Conservation (phyloP, 2,329 filamentous ascomycete species). For the Xylariaceae sp. region DNA sequence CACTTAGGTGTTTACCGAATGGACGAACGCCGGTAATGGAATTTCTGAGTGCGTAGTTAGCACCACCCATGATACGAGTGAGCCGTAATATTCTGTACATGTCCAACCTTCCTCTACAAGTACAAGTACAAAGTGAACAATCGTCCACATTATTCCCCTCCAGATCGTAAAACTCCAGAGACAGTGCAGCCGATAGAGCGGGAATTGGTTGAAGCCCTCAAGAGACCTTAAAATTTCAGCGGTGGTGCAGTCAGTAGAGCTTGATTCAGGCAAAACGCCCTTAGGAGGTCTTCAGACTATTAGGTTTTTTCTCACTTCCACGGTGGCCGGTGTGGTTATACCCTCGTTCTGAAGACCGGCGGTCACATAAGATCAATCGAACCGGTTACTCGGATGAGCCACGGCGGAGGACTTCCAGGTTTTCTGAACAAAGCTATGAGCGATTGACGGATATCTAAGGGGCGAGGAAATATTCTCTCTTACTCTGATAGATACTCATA, state of each 20-base stretch:
- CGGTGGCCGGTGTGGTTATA: not conserved
- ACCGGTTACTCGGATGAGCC: slow-evolving; percentile 16
- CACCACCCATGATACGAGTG: not conserved
- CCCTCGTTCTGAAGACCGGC: not conserved
- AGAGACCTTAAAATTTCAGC: slow-evolving; percentile 5
- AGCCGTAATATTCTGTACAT: not conserved
- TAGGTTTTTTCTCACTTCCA: not conserved
- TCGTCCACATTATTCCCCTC: not conserved
- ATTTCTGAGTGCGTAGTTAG: not conserved
- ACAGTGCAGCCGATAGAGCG: slow-evolving; percentile 1
- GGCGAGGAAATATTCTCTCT: slow-evolving; percentile 30
- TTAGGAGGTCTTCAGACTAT: not conserved
- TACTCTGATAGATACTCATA: slow-evolving; percentile 78
- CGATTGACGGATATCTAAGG: not conserved
- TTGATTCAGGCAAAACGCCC: not conserved
- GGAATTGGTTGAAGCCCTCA: not conserved
- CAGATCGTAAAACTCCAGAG: slow-evolving; percentile 4
- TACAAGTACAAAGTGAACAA: not conserved
- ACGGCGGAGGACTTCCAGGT: slow-evolving; percentile 45
- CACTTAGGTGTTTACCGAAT: no score
- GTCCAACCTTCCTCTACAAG: not conserved
- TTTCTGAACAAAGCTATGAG: slow-evolving; percentile 35
- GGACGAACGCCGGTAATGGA: no score
- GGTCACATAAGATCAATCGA: not conserved
- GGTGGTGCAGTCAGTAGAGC: not conserved